These are phyloP conservation scores for Rhizoclosmatium globosum DNA, from an alignment of 192 early-diverging fungal species.

Conservation along the genomic window DNA sequence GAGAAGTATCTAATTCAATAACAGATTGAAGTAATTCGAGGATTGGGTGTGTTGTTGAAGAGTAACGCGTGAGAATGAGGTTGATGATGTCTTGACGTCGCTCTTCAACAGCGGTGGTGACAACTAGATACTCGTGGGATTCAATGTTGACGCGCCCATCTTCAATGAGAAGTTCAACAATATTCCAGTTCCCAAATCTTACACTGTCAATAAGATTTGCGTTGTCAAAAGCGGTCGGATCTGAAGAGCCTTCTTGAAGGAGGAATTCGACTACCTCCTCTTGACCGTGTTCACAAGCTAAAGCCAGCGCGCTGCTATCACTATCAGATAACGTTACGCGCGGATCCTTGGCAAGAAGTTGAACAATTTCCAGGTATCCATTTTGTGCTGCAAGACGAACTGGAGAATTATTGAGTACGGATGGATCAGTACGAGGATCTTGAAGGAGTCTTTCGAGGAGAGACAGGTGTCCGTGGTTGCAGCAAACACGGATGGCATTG, in stretches of 20 bases:
- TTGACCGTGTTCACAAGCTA: conserved; percentile 26
- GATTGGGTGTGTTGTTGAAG: no score
- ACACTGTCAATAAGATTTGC: no score
- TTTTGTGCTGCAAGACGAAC: conserved; percentile 4
- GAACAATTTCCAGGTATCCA: not conserved
- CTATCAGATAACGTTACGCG: not conserved
- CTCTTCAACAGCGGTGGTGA: no score
- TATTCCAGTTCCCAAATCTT: no score
- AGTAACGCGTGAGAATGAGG: no score
- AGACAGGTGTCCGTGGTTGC: not conserved
- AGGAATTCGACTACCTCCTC: conserved; percentile 30
- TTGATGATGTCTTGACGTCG: no score
- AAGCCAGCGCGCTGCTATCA: no score
- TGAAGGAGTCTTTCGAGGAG: conserved; percentile 7
- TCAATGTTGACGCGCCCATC: no score
- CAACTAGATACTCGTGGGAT: no score
- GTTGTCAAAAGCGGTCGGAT: not conserved
- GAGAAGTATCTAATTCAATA: no score
- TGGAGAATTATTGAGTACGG: not conserved
- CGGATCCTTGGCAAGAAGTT: not conserved
- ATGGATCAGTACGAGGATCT: not conserved
- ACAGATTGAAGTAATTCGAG: no score
- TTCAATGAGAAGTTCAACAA: no score
- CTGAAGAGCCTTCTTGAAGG: conserved; percentile 15
- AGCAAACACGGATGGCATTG: not conserved